These are phyloP conservation scores for Mycena maculata DNA, from an alignment of 768 basidiomycete species.

Conservation along the genomic window DNA sequence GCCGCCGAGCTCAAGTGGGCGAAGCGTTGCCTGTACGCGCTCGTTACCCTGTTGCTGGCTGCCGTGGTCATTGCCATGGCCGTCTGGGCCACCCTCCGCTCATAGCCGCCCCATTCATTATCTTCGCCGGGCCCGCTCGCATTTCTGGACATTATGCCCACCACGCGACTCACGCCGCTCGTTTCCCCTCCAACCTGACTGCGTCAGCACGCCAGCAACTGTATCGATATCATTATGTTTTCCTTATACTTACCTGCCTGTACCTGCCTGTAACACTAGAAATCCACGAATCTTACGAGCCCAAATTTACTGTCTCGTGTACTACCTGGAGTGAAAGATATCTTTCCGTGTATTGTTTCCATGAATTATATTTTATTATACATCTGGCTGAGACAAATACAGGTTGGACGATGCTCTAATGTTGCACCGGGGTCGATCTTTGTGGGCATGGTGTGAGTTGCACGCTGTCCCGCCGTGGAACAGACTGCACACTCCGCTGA, in stretches of 20 bases:
- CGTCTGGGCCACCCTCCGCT: conserved; percentile 43
- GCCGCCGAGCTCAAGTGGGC: conserved; percentile 67
- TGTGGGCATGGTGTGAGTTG: too few species aligned
- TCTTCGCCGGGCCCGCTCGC: too few species aligned
- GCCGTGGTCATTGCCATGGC: conserved; percentile 45
- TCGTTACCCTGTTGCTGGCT: conserved; percentile 58
- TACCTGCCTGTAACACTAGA: conserved; percentile 26
- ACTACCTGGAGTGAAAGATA: too few species aligned
- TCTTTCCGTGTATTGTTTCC: too few species aligned
- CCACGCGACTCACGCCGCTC: background rate
- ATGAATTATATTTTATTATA: too few species aligned
- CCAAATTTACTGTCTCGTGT: too few species aligned
- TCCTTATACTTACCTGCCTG: too few species aligned
- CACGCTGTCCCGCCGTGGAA: too few species aligned
- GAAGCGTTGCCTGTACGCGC: conserved; percentile 63
- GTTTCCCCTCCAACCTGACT: conserved; percentile 2
- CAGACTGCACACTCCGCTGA: too few species aligned
- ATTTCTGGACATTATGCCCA: background rate
- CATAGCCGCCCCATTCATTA: background rate
- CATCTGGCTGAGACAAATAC: too few species aligned
- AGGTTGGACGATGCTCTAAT: too few species aligned
- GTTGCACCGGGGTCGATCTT: too few species aligned
- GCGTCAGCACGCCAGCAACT: conserved; percentile 18
- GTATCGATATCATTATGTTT: conserved; percentile 31
- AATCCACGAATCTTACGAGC: background rate